Evolutionary conservation across 2,329 filamentous ascomycete genomes (phyloP).

Genomic region (Thelonectria rubi): DNA sequence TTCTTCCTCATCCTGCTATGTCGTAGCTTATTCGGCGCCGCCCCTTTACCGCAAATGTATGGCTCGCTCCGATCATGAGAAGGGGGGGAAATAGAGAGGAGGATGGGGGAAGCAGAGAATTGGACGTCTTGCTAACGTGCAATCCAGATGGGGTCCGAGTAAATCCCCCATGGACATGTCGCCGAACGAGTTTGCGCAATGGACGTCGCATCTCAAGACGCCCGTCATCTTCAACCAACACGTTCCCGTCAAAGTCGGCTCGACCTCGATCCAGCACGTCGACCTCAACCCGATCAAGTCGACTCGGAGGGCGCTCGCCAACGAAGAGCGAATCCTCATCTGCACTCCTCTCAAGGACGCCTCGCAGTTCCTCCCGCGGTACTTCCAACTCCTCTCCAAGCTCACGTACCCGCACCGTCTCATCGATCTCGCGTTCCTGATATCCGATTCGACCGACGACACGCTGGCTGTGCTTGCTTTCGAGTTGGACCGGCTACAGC

Average conservation of each 20-base stretch:
- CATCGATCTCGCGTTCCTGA: slow-evolving; percentile 94
- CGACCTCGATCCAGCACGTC: slow-evolving; percentile 78
- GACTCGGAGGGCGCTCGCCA: slow-evolving; percentile 78
- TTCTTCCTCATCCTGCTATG: slow-evolving; percentile 84
- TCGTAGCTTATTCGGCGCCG: slow-evolving; percentile 82
- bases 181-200: slow-evolving; percentile 87
- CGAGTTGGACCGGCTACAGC: slow-evolving; percentile 89
- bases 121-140: slow-evolving; percentile 26
- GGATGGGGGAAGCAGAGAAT: slow-evolving; percentile 37
- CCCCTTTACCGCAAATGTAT: slow-evolving; percentile 91
- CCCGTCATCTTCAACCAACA: slow-evolving; percentile 98
- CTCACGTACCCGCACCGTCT: slow-evolving; percentile 94
- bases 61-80: background rate
- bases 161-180: slow-evolving; percentile 98
- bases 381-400: slow-evolving; percentile 91
- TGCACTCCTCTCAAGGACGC: slow-evolving; percentile 94
- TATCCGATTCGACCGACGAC: slow-evolving; percentile 91
- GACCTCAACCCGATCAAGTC: slow-evolving; percentile 88
- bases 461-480: slow-evolving; percentile 86
- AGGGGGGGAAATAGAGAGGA: slow-evolving; percentile 36
- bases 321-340: slow-evolving; percentile 89
- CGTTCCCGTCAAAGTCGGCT: slow-evolving; percentile 84
- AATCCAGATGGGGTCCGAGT: slow-evolving; percentile 83
- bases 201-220: slow-evolving; percentile 88
- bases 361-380: slow-evolving; percentile 80